Conservation (phyloP, 2,329 filamentous ascomycete genomes). For the Botrytis fabae region DNA sequence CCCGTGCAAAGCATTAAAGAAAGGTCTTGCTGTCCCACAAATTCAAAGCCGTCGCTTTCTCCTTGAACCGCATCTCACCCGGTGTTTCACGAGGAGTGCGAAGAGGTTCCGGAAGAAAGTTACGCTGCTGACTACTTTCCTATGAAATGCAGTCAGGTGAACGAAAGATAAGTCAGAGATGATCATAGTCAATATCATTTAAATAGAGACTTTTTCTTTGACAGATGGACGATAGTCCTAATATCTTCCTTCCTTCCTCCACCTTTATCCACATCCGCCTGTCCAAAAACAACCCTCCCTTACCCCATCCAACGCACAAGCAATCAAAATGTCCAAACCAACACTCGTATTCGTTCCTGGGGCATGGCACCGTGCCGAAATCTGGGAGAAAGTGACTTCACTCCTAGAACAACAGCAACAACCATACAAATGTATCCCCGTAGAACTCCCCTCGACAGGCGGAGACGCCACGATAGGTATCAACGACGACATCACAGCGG, state of each 20-base stretch:
- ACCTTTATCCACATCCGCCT: not conserved
- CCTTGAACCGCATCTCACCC: not conserved
- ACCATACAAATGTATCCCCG: constrained; percentile 38
- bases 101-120: not conserved
- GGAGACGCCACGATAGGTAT: constrained; percentile 40
- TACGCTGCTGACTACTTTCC: not conserved
- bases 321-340: constrained; percentile 33
- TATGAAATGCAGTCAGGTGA: not conserved
- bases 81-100: constrained; percentile 8
- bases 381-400: constrained; percentile 43
- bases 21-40: too few species aligned
- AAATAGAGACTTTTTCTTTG: not conserved
- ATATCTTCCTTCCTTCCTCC: not conserved
- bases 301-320: not conserved
- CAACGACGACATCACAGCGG: constrained; percentile 43
- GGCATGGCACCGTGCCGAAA: constrained; percentile 47
- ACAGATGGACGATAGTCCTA: not conserved
- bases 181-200: accelerated
- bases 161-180: not conserved
- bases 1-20: not conserved
- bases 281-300: not conserved
- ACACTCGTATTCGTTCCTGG: constrained; percentile 51
- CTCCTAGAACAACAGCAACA: constrained; percentile 38
- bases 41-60: not conserved
- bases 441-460: constrained; percentile 43